Evolutionary conservation across 371 early-diverging fungal species (phyloP), one percentile per base, ranked within the genome.

Genomic region (Lichtheimia ornata): DNA sequence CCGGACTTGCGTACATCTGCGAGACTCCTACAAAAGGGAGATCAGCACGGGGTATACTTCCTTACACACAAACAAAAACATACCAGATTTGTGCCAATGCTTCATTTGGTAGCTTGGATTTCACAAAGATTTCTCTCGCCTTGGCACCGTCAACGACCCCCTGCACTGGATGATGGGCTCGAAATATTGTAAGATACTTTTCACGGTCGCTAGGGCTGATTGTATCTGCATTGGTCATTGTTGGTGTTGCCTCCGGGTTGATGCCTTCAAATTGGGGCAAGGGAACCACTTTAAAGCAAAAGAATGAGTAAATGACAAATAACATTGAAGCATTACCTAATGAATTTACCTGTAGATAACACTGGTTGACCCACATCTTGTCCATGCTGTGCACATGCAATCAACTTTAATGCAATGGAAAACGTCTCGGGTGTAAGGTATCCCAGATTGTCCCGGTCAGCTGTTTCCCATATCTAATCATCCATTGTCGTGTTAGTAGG

Each of bases 391-490:
- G 65, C 57, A 47, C 65, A 65, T 41, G 65, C 65, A 60, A 65
- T 65, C 44, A 65, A 25, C 54, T 65, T 65, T 25, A 65, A 56
- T 12, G 65, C 65, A 12, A 65, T 50, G 15, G 54, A 55, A 17
- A 65, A 65, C 11, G 65, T 86, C 35, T 79, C 80, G 40, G 81
- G 79, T 24, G 83, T 84, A 57, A 94, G 71, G 49, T 84, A 83
- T 12, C 94, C 95, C 61, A 87, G 80, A 66, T 86, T 82, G 20
- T 90, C 91, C 1, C 81, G 68, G 70, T 94, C 94, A 12, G 91
- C 88, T n/a, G 89, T 72, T 57, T 88, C 84, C 95, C 95, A 95
- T 53, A 97, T 92, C 87, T 91, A 50, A 35, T 35, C 35, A 6
- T 9, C 35, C 35, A 11, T 35, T 4, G 35, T 35, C 35, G 35